Percentiles rank a stretch among this genome's conserved stretches.
These are phyloP conservation scores for Cystoderma amianthinum DNA, from an alignment of 768 basidiomycete species.

Conservation along the genomic window DNA sequence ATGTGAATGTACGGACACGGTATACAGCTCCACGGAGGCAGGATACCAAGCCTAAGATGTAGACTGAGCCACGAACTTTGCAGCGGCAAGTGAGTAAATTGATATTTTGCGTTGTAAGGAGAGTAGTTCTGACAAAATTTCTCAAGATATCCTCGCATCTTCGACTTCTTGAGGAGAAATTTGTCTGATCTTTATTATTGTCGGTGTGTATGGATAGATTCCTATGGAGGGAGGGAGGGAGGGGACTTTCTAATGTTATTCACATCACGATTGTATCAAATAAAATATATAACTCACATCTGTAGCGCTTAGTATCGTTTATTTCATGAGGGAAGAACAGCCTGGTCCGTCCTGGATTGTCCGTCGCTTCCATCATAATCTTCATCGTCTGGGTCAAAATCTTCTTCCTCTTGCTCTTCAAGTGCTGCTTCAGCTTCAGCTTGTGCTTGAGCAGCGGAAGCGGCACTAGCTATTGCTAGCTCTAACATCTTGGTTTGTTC, in stretches of 20 bases:
- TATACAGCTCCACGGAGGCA: slow-evolving; percentile 35
- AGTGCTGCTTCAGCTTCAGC: slow-evolving; percentile 74
- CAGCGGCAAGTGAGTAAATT: background rate
- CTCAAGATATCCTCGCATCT: background rate
- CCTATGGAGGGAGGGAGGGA: too few species aligned
- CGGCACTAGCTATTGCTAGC: slow-evolving; percentile 68
- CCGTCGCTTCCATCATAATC: slow-evolving; percentile 37
- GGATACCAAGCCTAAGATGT: slow-evolving; percentile 48
- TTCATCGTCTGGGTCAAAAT: slow-evolving; percentile 36
- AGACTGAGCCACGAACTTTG: too few species aligned
- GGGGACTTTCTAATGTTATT: too few species aligned
- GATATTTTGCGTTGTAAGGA: background rate
- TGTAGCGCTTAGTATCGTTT: too few species aligned
- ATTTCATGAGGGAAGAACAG: too few species aligned
- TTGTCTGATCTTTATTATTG: background rate
- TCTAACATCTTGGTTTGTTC: slow-evolving; percentile 67
- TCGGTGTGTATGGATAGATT: background rate
- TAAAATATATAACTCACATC: too few species aligned
- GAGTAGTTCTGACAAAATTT: background rate
- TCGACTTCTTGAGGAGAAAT: background rate
- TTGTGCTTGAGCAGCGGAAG: slow-evolving; percentile 69
- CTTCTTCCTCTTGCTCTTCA: slow-evolving; percentile 61
- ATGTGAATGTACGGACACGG: slow-evolving; percentile 42
- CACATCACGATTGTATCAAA: too few species aligned
- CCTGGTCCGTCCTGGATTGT: slow-evolving; percentile 9